Base-by-base conservation (phyloP, 73 alveolate genomes). In the Breviolum minutum region DNA sequence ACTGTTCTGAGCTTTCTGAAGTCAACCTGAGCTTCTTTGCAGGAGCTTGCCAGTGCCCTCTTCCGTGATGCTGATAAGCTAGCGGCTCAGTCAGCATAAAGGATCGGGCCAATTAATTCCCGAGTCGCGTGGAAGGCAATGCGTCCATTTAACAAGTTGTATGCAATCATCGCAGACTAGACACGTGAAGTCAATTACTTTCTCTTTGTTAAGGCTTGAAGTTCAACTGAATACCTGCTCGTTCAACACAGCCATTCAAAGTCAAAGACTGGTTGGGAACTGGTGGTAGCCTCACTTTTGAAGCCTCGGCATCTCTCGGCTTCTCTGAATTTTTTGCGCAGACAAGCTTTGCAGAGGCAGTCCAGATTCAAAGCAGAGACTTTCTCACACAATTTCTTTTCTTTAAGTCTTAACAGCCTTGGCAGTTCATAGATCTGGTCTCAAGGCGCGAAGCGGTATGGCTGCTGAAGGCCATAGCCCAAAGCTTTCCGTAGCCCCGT, bases 201-300 rank as follows among this genome's bases (percentile, higher is more conserved):
- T 17, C 3, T 22, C 17, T 17, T 22, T 68, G 64, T 48, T n/a
- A 12, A 89, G 95, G 95, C 86, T 89, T 26, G 64, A 73, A 24
- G 73, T 90, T 29, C 63, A 13, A 22, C 29, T 40, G 24, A 90
- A 90, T 61, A 17, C 63, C 76, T 32, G 74, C 77, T 40, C 87
- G 20, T 69, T 90, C 87, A 90, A 71, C 68, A 90, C 74, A 2
- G 88, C 87, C 96, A 90, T 90, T 29, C 84, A 71, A 80, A 71
- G 87, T 87, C 80, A 60, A 26, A 40, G 69, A 61, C 87, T 61
- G 19, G 87, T 62, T n/a, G 96, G 96, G 63, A 70, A 61, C 74
- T 90, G 96, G 96, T 61, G 61, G 9, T 2, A 5, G 29, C 32
- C 86, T 73, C 66, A 30, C 66, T 26, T 48, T 63, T 20, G 5